phyloP scores from a whole-genome alignment of 306 rosid genomes.

The Vigna unguiculata region DNA sequence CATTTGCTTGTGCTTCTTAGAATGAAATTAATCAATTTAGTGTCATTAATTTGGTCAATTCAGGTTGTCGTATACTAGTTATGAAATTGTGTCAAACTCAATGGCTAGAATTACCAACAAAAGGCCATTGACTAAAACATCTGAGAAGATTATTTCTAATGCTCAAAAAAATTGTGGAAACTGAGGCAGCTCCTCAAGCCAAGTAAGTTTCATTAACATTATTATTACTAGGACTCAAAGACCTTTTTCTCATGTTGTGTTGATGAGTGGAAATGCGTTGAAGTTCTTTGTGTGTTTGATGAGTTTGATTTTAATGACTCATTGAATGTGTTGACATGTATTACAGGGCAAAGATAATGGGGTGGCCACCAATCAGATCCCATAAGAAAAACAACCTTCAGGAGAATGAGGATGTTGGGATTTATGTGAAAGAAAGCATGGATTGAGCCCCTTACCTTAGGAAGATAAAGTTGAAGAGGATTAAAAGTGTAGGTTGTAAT shows the following conservation, averaged over 20 bases:
- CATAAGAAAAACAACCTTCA: slow-evolving; percentile 74
- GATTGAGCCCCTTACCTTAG: slow-evolving; percentile 99
- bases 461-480: too few species aligned
- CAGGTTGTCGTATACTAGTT: slow-evolving; percentile 88
- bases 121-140: slow-evolving; percentile 56
- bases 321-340: slow-evolving; percentile 29
- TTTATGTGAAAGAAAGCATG: slow-evolving; percentile 88
- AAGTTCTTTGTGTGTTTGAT: not conserved
- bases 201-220: slow-evolving; percentile 59
- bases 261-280: slow-evolving; percentile 5
- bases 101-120: slow-evolving; percentile 53
- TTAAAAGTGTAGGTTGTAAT: too few species aligned
- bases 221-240: not conserved
- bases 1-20: slow-evolving; percentile 96
- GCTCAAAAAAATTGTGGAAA: slow-evolving; percentile 23
- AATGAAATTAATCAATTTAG: slow-evolving; percentile 93
- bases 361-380: slow-evolving; percentile 94
- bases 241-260: not conserved
- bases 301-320: not conserved
- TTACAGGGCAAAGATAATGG: slow-evolving; percentile 82
- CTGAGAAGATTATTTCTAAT: slow-evolving; percentile 43
- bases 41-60: slow-evolving; percentile 85
- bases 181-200: slow-evolving; percentile 62
- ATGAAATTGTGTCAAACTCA: too few species aligned
- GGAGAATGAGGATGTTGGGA: slow-evolving; percentile 65